Conservation (phyloP, 257 asterid species). For the Ajuga chamaepitys region DNA sequence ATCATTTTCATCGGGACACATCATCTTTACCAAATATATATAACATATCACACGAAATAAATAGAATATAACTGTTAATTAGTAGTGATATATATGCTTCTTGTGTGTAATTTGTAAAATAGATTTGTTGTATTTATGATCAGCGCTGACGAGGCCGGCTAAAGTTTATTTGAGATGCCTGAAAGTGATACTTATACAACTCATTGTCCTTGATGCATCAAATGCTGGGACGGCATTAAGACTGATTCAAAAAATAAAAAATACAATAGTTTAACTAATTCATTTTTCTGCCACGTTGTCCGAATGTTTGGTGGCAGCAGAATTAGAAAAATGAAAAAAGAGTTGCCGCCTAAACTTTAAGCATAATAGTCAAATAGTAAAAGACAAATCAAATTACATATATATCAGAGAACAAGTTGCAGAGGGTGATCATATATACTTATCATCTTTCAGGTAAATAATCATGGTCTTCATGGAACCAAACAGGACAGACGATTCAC, state of each 20-base stretch:
- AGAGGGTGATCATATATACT: neutral
- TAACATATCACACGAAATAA: too few relatives aligned
- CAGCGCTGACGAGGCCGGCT: too few relatives aligned
- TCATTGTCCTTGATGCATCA: neutral
- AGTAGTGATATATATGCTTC: too few relatives aligned
- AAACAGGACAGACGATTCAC: neutral
- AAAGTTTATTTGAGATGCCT: too few relatives aligned
- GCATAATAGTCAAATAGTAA: constrained; percentile 5
- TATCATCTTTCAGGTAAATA: neutral
- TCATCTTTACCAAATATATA: too few relatives aligned
- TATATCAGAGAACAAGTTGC: neutral
- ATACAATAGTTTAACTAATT: neutral
- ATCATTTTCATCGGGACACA: too few relatives aligned
- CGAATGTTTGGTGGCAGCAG: neutral
- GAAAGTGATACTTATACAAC: neutral
- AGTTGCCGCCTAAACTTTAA: constrained; percentile 18
- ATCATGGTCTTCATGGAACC: constrained; percentile 1
- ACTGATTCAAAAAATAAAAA: neutral
- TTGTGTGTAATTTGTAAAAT: too few relatives aligned
- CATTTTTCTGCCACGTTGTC: neutral
- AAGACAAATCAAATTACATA: neutral
- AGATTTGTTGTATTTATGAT: too few relatives aligned
- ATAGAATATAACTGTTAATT: too few relatives aligned
- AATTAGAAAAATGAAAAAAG: neutral
- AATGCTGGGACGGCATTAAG: constrained; percentile 22